Base-by-base conservation (phyloP, 202 grass and related monocot genomes). In the Saccharum hybrid region DNA sequence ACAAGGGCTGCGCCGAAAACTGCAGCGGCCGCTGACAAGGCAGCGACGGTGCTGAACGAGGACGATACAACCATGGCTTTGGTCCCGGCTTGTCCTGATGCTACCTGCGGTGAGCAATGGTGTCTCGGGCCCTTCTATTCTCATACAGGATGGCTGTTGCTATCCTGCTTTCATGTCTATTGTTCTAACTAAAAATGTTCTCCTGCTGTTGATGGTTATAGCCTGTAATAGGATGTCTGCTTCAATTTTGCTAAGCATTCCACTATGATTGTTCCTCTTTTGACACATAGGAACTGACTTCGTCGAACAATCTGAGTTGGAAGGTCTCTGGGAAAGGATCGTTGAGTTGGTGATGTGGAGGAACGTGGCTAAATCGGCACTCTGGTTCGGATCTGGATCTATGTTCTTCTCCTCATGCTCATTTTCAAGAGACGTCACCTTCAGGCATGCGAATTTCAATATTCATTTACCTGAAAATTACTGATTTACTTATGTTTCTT, bases 331-430 rank as follows among this genome's bases (percentile, higher is more conserved):
- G 37, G 87, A 92, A 68, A 66, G 86, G 76, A 76, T 90, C 28
- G 38, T 93, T 19, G 93, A 94, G 42, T 42, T 96, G 7, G 81
- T 94, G 39, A 88, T 96, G 96, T 98, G 96, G 96, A 96, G 86
- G 61, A 89, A 98, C 46, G 87, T 82, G 11, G 96, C 96, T 22
- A 96, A 86, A 90, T 94, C 96, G 3, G 38, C 91, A 3, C 88
- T 96, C 5, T 98, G 96, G 96, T 98, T 98, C 67, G 96, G 93
- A 12, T 22, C 84, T 6, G 96, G 91, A 59, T 92, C 89, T 7
- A 89, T 96, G 80, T 93, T 26, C 26, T 26, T 94, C 59, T 70
- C 96, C 18, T 96, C 96, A 16, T 87, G 83, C 81, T 94, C 89
- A 54, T 96, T 94, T 71, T 94, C 93, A 18, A 90, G 80, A 77